phyloP scores from a whole-genome alignment of 2,329 filamentous ascomycete genomes.

The Calonectria pauciramosa region DNA sequence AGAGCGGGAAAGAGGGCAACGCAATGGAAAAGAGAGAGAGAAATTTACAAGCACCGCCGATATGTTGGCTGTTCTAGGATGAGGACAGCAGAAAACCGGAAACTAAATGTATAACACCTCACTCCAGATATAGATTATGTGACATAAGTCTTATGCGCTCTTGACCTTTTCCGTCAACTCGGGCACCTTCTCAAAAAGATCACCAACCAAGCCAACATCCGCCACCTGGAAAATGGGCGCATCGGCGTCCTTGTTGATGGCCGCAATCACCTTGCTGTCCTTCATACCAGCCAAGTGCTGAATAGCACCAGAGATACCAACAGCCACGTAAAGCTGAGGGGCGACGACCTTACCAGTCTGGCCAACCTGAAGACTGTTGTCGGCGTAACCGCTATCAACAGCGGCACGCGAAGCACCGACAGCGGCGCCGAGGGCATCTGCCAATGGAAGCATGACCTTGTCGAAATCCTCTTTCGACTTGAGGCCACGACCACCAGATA shows the following conservation, averaged over 20 bases:
- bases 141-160: constrained; percentile 54
- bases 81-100: constrained; percentile 37
- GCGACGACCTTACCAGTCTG: constrained; percentile 99
- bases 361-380: constrained; percentile 98
- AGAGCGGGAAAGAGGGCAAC: constrained; percentile 77
- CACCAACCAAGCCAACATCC: constrained; percentile 94
- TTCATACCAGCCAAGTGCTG: constrained; percentile 99
- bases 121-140: constrained; percentile 28
- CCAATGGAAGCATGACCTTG: constrained; percentile 89
- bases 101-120: constrained; percentile 46
- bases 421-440: constrained; percentile 93
- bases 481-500: constrained; percentile 92
- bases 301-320: constrained; percentile 96
- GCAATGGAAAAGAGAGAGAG: constrained; percentile 82
- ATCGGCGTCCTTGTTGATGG: constrained; percentile 98
- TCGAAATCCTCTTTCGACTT: constrained; percentile 99
- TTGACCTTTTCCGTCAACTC: constrained; percentile 97
- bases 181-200: constrained; percentile 95
- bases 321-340: constrained; percentile 93
- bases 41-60: constrained; percentile 71
- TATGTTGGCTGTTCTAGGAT: constrained; percentile 68
- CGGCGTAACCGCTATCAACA: constrained; percentile 96
- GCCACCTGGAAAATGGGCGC: constrained; percentile 99
- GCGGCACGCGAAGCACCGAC: constrained; percentile 95
- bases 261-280: constrained; percentile 99